Evolutionary conservation across 768 basidiomycete species (phyloP), one percentile per base, ranked within the genome.

Genomic region (Lyophyllum semitale): DNA sequence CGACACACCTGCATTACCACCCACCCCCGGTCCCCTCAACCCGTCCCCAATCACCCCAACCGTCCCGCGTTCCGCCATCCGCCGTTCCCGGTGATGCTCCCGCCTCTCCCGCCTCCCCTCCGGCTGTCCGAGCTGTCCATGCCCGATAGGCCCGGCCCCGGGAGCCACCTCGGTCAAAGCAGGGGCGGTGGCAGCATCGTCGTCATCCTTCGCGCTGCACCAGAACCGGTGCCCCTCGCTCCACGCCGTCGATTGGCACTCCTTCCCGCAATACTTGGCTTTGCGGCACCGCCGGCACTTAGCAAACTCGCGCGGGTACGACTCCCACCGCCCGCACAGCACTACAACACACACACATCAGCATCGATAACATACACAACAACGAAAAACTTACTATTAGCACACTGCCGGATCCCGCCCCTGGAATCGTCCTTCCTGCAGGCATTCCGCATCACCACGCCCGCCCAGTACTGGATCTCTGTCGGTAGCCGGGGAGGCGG

Each of bases 401-500:
- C 97, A 77, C 97, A 99, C 71, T 98, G 97, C 53, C 97, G 74
- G 58, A 98, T 95, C 11, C 97, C 97, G 49, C 95, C 95, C 32
- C 88, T 76, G 46, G 80, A 85, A 59, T 98, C 96, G 63, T 98
- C 97, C 76, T 99, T 98, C 68, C 96, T 78, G 73, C 97, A 99
- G 12, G 97, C 97, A 69, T 99, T 99, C 49, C 97, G 83, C 97
- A 98, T 99, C 66, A 98, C 97, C n/a, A 98, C 96, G 2, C 95
- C 94, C 0, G 96, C 97, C 97, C 97, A 98, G 64, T 98, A 97
- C 71, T 97, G 93, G 22, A 99, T 96, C 69, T 98, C 96, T 9
- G 81, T 77, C 0, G 95, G 93, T 7, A 95, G 73, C 45, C 84
- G 79, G 3, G 89, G 87, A 4, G 84, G 87, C 0, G 86, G 84